Evolutionary conservation across 83 land plant species (phyloP).

Genomic region (Picea engelmannii): DNA sequence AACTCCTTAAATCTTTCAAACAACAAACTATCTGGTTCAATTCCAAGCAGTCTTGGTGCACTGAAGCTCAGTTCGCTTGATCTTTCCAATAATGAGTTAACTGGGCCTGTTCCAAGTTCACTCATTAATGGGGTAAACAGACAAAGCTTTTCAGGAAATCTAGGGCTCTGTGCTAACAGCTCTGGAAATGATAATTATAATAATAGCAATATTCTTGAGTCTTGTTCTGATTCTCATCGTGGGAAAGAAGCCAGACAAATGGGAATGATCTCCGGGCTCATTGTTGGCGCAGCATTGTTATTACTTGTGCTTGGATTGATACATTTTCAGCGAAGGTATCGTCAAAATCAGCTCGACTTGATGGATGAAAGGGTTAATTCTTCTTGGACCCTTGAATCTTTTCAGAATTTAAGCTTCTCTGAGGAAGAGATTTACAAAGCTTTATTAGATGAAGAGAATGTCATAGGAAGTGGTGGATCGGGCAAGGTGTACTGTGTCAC

Average conservation of each 20-base stretch:
- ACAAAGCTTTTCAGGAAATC: constrained; percentile 53
- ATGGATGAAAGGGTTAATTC: constrained; percentile 8
- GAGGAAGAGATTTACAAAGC: constrained; percentile 37
- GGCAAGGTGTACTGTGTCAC: constrained; percentile 67
- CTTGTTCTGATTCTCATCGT: constrained; percentile 22
- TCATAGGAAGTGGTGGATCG: constrained; percentile 61
- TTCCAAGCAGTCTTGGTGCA: constrained; percentile 54
- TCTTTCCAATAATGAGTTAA: constrained; percentile 57
- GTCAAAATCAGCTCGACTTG: constrained; percentile 8
- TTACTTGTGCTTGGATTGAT: constrained; percentile 22
- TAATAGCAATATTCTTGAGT: constrained; percentile 15
- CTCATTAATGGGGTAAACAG: constrained; percentile 49
- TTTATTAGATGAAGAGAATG: constrained; percentile 18
- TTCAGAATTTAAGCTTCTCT: constrained; percentile 32
- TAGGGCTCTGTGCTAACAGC: constrained; percentile 39
- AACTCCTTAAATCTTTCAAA: constrained; percentile 68
- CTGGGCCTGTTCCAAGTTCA: constrained; percentile 59
- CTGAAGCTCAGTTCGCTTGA: constrained; percentile 57
- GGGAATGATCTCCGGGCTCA: constrained; percentile 32
- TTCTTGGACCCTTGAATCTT: constrained; percentile 54
- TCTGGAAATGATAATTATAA: constrained; percentile 17
- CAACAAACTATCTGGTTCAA: constrained; percentile 60
- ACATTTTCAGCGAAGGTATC: constrained; percentile 12
- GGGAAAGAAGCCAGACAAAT: constrained; percentile 23
- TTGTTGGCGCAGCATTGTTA: constrained; percentile 7